phyloP scores from a whole-genome alignment of 495 filamentous ascomycete genomes.

The Talaromyces nanjingensis region DNA sequence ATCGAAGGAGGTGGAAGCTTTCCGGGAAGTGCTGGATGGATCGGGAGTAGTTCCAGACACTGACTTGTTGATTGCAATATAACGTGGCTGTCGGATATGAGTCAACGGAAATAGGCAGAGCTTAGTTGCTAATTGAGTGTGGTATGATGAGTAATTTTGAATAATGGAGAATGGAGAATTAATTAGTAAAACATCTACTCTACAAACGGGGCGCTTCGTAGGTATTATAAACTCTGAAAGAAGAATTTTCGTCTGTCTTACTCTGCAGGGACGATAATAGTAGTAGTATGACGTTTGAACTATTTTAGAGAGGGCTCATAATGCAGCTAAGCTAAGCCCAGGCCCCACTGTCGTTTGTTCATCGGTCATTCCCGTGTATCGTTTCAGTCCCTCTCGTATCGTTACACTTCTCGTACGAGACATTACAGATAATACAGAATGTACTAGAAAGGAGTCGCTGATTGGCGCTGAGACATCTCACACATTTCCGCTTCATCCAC shows the following conservation, averaged over 20 bases:
- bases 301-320: neutral
- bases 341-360: neutral
- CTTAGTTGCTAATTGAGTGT: neutral
- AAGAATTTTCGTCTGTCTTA: neutral
- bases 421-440: neutral
- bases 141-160: neutral
- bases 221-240: neutral
- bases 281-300: neutral
- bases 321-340: neutral
- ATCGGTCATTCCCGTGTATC: neutral
- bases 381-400: neutral
- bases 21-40: neutral
- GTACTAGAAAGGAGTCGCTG: neutral
- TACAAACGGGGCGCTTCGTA: neutral
- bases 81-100: neutral
- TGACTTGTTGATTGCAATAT: neutral
- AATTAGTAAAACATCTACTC: neutral
- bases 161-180: neutral
- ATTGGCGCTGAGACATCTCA: neutral
- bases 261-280: neutral
- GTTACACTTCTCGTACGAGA: neutral
- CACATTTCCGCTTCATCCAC: neutral
- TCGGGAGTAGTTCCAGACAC: constrained; percentile 1
- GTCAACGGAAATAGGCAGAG: neutral
- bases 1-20: constrained; percentile 9